Base-by-base conservation (phyloP, 495 filamentous ascomycete genomes). In the Xylaria palmicola region DNA sequence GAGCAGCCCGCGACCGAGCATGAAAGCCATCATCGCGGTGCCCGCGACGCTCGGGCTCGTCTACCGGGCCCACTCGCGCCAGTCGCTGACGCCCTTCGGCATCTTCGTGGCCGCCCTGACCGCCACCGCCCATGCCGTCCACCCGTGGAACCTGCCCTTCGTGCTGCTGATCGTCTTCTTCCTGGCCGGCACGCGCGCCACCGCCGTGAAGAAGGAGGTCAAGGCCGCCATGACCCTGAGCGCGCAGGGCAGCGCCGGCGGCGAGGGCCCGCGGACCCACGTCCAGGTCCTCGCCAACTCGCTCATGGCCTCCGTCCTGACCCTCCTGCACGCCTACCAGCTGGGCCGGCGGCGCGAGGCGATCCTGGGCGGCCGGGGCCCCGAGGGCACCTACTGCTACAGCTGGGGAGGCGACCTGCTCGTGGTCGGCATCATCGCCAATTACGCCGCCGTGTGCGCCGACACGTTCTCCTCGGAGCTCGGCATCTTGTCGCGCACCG, bases 391-490 rank as follows among this genome's bases (percentile, higher is more conserved):
- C 10, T 65, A 77, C 43, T 83, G 79, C 68, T 83, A 75, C 62
- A 67, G 68, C 1, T 82, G 78, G 78, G 73, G 74, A 58, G 81
- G 80, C 40, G 81, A 83, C 60, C 69, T 87, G n/a, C 74, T 88
- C 0, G 73, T 84, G 2, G 64, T 85, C 19, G 82, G 84, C 6
- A 81, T 87, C 54, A 80, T 88, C 45, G 79, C 82, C 30, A 90
- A 98, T 76, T 98, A 98, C 63, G 94, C 91, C 32, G 90, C 91
- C 24, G 90, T 93, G 20, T 86, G 92, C 12, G 89, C 94, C 29
- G 94, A 98, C 70, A 98, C 94, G 5, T 95, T 96, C 74, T 92
- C 89, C 56, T 97, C 93, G 12, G 94, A 98, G 74, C 85, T 98
- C 13, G 94, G 94, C 6, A 98, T 98, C 48, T 82, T 98, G 17